These are phyloP conservation scores for Pseudomonodictys pantanalensis DNA, from an alignment of 495 filamentous ascomycete species.

Conservation along the genomic window DNA sequence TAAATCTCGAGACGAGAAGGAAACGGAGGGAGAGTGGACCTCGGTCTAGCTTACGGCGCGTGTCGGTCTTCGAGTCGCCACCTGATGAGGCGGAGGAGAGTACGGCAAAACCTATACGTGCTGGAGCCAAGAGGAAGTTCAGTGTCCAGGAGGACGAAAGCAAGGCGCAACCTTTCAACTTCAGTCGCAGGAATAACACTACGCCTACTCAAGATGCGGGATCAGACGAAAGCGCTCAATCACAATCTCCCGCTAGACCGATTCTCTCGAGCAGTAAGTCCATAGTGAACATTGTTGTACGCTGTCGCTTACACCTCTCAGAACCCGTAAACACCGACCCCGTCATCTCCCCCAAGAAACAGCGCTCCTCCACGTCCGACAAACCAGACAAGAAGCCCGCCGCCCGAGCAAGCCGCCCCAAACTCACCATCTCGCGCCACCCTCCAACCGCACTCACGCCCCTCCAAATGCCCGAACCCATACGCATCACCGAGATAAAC, in stretches of 20 bases:
- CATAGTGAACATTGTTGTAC: no score
- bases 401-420: constrained; percentile 7
- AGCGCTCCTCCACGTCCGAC: constrained; percentile 14
- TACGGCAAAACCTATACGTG: constrained; percentile 28
- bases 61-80: constrained; percentile 33
- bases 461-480: constrained; percentile 26
- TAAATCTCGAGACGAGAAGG: constrained; percentile 52
- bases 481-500: constrained; percentile 28
- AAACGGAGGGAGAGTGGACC: constrained; percentile 50
- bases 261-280: constrained; percentile 34
- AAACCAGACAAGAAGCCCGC: constrained; percentile 33
- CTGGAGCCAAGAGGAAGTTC: constrained; percentile 63
- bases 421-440: constrained; percentile 17
- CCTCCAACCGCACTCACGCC: background rate
- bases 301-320: constrained; percentile 20
- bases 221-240: background rate
- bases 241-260: constrained; percentile 6
- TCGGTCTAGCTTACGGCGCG: constrained; percentile 32
- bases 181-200: constrained; percentile 36
- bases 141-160: constrained; percentile 50
- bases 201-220: background rate
- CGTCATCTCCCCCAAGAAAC: constrained; percentile 40
- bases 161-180: constrained; percentile 51
- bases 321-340: constrained; percentile 41
- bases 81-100: constrained; percentile 29